Evolutionary conservation across 2,329 filamentous ascomycete genomes (phyloP), one percentile per base, ranked within the genome.

Genomic region (Beauveria pseudobassiana): DNA sequence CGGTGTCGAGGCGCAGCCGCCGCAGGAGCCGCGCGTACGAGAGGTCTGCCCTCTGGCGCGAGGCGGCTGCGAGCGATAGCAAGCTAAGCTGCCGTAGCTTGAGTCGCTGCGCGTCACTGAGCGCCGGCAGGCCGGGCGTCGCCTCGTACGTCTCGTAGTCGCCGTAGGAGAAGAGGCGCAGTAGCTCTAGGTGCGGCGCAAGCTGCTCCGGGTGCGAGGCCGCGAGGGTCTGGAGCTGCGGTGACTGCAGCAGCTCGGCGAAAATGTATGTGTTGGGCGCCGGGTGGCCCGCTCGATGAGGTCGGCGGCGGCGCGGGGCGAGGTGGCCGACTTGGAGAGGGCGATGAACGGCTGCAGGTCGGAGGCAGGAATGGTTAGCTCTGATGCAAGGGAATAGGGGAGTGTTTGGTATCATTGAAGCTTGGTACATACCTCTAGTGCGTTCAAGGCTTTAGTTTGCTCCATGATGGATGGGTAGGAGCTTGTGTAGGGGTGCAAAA

Each of bases 11-110:
- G 60, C 82, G 84, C 50, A 99, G 85, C 0, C 82, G 80, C 7
- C 73, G 66, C 69, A 87, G 84, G 24, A 98, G 85, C 38, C 83
- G 78, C 22, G 78, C 71, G 76, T 99, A 99, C 57, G 83, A 88
- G 26, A 98, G 86, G 69, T 86, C 84, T 61, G 77, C 74, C 49
- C 49, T 40, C 26, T 28, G 49, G 49, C 49, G 40, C 24, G 58
- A 60, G 24, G 58, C 49, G 62, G 91, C 88, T 63, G 91, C 88
- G 64, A 97, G 86, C 0, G 90, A 88, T 51, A 99, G 82, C 64
- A 99, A 85, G 22, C 92, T 91, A 45, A 99, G 88, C 71, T 97
- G 91, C 59, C 91, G 89, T 49, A 99, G 89, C 77, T 99, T 99
- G 65, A 87, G 82, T 49, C 81, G 77, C 77, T 99, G 95, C 59